Conservation (phyloP, 345 rosid genomes). For the Corchorus olitorius region DNA sequence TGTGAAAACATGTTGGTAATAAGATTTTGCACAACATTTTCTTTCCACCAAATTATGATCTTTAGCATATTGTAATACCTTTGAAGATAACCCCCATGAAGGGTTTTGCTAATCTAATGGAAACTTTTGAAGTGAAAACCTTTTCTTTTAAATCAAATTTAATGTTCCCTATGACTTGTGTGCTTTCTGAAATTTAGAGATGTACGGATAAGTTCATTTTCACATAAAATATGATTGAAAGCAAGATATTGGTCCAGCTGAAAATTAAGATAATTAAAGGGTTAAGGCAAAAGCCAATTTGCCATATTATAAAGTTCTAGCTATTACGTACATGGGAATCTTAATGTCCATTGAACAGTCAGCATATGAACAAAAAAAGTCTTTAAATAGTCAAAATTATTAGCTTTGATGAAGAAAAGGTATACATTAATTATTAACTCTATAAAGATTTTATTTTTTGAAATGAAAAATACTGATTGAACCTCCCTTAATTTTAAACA, state of each 20-base stretch:
- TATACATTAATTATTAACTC: neutral
- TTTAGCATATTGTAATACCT: neutral
- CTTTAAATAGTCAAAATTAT: neutral
- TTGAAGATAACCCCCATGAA: neutral
- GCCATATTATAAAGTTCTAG: neutral
- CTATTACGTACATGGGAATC: neutral
- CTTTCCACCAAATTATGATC: neutral
- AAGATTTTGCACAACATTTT: neutral
- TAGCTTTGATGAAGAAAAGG: conserved; percentile 8
- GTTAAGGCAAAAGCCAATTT: neutral
- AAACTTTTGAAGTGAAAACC: neutral
- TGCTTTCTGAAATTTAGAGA: neutral
- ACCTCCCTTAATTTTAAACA: neutral
- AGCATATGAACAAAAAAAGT: neutral
- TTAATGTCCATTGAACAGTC: no score
- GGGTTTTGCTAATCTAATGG: neutral
- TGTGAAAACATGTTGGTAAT: conserved; percentile 25
- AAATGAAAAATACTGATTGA: neutral
- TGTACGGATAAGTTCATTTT: neutral
- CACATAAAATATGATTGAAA: neutral
- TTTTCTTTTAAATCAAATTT: neutral
- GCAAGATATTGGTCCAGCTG: neutral
- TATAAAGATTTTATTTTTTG: neutral
- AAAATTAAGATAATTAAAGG: conserved; percentile 5
- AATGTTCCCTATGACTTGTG: neutral